These are phyloP conservation scores for Tylopilus sp. DNA, from an alignment of 768 basidiomycete genomes.

Conservation along the genomic window DNA sequence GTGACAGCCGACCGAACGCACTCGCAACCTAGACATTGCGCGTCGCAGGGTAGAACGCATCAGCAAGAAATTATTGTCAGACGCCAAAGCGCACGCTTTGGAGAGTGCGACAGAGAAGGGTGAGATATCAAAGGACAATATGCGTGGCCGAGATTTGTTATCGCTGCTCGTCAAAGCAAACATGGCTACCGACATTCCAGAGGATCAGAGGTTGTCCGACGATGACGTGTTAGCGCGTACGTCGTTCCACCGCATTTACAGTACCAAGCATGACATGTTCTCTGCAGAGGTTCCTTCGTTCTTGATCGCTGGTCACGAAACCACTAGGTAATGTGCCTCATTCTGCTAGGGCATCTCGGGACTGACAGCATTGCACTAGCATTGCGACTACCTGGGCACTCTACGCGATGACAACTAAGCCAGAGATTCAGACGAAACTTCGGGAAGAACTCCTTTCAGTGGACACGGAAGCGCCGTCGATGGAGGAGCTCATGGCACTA, in stretches of 20 bases:
- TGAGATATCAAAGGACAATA: slow-evolving; percentile 33
- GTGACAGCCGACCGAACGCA: not conserved
- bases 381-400: slow-evolving; percentile 56
- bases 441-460: slow-evolving; percentile 54
- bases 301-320: slow-evolving; percentile 57
- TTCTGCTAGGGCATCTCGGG: not conserved
- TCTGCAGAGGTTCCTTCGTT: slow-evolving; percentile 57
- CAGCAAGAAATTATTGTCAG: not conserved
- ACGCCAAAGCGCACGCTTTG: not conserved
- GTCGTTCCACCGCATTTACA: slow-evolving; percentile 11
- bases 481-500: slow-evolving; percentile 65
- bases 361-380: not conserved
- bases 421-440: slow-evolving; percentile 51
- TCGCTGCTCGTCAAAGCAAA: too few species aligned
- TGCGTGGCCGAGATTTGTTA: slow-evolving; percentile 51
- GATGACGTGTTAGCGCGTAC: slow-evolving; percentile 56
- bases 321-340: slow-evolving; percentile 40
- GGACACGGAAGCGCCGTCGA: slow-evolving; percentile 54
- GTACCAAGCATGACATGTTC: not conserved
- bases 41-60: not conserved
- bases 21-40: not conserved
- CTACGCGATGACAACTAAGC: slow-evolving; percentile 48
- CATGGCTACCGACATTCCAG: slow-evolving; percentile 52
- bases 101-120: slow-evolving; percentile 23
- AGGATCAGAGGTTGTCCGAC: slow-evolving; percentile 54